Conservation (phyloP, 2,329 filamentous ascomycete species). For the Whalleya microplaca region DNA sequence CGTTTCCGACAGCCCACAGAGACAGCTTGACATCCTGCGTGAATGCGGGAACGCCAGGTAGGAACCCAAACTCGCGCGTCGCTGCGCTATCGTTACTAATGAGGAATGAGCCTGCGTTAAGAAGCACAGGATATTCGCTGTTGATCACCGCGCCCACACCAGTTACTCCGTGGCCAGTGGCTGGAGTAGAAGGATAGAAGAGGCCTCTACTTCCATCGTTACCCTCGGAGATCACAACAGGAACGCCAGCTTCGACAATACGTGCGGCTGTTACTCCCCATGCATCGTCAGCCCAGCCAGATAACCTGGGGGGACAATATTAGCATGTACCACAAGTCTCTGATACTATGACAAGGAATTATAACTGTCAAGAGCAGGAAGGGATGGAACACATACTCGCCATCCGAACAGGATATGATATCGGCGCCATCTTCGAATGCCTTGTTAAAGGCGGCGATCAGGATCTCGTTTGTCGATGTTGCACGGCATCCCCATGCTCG, state of each 20-base stretch:
- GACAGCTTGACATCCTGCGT: not conserved
- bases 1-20: not conserved
- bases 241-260: conserved; percentile 16
- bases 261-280: conserved; percentile 6
- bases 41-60: not conserved
- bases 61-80: not conserved
- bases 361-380: no score
- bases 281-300: conserved; percentile 11
- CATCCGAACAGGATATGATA: conserved; percentile 13
- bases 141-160: not conserved
- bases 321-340: no score
- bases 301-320: no score
- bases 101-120: not conserved
- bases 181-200: not conserved
- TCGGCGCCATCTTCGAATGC: conserved; percentile 44
- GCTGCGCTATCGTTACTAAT: not conserved
- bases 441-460: conserved; percentile 44
- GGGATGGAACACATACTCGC: not conserved
- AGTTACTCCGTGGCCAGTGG: not conserved
- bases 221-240: conserved; percentile 10
- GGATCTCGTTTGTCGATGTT: conserved; percentile 39
- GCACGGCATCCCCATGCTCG: conserved; percentile 42
- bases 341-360: no score
- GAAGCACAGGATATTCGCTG: not conserved
- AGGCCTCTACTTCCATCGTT: conserved; percentile 7